Conservation (phyloP, 805 yeast species). For the Hanseniaspora hatyaiensis region DNA sequence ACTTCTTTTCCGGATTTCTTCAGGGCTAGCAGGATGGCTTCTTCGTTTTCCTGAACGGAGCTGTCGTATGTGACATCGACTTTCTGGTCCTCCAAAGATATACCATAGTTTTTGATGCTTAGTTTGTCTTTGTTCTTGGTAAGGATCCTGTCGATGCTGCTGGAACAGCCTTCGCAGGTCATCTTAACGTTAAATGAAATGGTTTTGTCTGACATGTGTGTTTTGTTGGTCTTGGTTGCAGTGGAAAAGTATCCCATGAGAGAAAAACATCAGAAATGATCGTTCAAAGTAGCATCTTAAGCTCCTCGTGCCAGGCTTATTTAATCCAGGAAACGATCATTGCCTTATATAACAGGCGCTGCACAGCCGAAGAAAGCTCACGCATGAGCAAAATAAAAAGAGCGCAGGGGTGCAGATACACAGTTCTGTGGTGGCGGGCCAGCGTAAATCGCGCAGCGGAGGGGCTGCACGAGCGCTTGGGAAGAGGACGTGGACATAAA, state of each 20-base stretch:
- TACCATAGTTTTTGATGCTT: slow-evolving; percentile 40
- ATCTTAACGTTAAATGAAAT: slow-evolving; percentile 73
- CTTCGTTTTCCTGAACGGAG: background rate
- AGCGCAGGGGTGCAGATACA: too few species aligned
- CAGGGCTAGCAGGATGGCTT: background rate
- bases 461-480: too few species aligned
- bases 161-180: slow-evolving; percentile 82
- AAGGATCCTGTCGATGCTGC: slow-evolving; percentile 71
- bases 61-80: slow-evolving; percentile 34
- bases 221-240: background rate
- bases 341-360: too few species aligned
- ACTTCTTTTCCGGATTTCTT: slow-evolving; percentile 7
- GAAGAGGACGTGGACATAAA: too few species aligned
- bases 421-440: too few species aligned
- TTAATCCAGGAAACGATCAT: too few species aligned
- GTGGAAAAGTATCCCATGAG: background rate
- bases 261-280: background rate
- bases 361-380: too few species aligned
- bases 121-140: slow-evolving; percentile 59
- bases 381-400: too few species aligned
- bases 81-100: slow-evolving; percentile 67
- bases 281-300: background rate
- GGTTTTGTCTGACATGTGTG: slow-evolving; percentile 41
- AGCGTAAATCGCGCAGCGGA: too few species aligned
- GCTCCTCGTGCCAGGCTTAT: too few species aligned